Conservation (phyloP, 1,139 yeast species). For the Candida buenavistaensis region DNA sequence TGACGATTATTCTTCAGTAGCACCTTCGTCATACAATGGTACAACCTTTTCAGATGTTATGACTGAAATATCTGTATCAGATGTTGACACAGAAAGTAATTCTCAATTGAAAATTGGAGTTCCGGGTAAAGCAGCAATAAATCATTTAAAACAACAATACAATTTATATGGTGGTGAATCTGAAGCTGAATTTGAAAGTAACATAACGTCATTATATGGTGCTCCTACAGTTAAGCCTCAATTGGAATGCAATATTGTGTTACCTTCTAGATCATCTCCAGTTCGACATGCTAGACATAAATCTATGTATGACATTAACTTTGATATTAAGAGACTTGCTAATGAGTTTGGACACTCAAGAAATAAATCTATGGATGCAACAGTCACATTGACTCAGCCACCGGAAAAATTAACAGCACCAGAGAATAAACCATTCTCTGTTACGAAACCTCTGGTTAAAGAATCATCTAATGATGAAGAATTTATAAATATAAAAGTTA, state of each 20-base stretch:
- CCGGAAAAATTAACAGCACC: too few relatives aligned
- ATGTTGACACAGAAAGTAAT: constrained; percentile 21
- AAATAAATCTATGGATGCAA: constrained; percentile 16
- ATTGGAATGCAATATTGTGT: constrained; percentile 4
- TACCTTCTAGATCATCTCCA: constrained; percentile 22
- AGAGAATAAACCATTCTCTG: constrained; percentile 1
- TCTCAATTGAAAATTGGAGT: constrained; percentile 28
- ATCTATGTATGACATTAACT: constrained; percentile 41
- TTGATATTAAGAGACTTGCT: constrained; percentile 15
- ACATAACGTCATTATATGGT: constrained; percentile 11
- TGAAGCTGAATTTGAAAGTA: constrained; percentile 27
- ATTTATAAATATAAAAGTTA: constrained; percentile 26
- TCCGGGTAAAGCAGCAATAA: constrained; percentile 35
- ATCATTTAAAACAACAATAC: constrained; percentile 28
- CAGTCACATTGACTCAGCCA: constrained; percentile 3
- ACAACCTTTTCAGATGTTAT: constrained; percentile 30
- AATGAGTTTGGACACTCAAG: constrained; percentile 11
- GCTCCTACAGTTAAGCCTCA: constrained; percentile 10
- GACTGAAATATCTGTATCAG: constrained; percentile 21
- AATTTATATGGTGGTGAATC: constrained; percentile 22
- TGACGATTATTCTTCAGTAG: constrained; percentile 22
- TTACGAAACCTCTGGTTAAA: background rate
- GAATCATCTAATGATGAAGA: constrained; percentile 9
- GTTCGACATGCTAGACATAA: constrained; percentile 39
- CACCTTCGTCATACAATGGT: constrained; percentile 27